Evolutionary conservation across 768 basidiomycete species (phyloP).

Genomic region (Lentinula sp.): DNA sequence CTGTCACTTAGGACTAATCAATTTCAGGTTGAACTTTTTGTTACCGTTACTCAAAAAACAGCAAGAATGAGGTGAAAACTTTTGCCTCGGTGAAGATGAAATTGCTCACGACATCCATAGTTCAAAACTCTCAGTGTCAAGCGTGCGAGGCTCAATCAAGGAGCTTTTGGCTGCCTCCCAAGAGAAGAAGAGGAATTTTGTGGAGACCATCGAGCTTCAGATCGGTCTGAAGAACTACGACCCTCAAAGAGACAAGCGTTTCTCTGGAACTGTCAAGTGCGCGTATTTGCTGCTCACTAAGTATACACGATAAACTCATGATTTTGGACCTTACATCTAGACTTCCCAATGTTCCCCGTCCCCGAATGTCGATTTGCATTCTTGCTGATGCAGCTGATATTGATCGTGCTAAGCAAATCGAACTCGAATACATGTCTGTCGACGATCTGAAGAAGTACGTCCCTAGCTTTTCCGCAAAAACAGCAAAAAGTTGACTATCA

Average conservation of each 20-base stretch:
- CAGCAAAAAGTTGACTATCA: not conserved
- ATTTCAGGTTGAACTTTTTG: not conserved
- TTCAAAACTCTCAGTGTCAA: slow-evolving; percentile 94
- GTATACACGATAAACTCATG: slow-evolving; percentile 2
- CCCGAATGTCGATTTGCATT: slow-evolving; percentile 99
- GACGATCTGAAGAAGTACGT: slow-evolving; percentile 97
- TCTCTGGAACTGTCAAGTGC: slow-evolving; percentile 97
- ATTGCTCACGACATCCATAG: not conserved
- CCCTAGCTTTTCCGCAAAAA: not conserved
- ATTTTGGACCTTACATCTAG: slow-evolving; percentile 29
- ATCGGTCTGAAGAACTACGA: slow-evolving; percentile 99
- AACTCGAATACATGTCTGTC: slow-evolving; percentile 98
- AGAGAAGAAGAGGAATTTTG: slow-evolving; percentile 90
- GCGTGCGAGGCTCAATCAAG: slow-evolving; percentile 98
- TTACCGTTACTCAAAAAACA: not conserved
- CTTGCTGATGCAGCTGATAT: slow-evolving; percentile 98
- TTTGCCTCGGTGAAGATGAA: not conserved
- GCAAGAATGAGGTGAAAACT: slow-evolving; percentile 1
- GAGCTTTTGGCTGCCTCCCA: slow-evolving; percentile 80
- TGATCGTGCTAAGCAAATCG: slow-evolving; percentile 96
- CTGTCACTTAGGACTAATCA: not conserved
- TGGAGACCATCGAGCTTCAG: slow-evolving; percentile 95
- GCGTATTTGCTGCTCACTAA: slow-evolving; percentile 14
- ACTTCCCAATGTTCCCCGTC: slow-evolving; percentile 94
- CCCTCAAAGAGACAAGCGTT: slow-evolving; percentile 99